These are phyloP conservation scores for Phytophthora pinifolia DNA, from an alignment of 352 stramenopile genomes.

Conservation along the genomic window DNA sequence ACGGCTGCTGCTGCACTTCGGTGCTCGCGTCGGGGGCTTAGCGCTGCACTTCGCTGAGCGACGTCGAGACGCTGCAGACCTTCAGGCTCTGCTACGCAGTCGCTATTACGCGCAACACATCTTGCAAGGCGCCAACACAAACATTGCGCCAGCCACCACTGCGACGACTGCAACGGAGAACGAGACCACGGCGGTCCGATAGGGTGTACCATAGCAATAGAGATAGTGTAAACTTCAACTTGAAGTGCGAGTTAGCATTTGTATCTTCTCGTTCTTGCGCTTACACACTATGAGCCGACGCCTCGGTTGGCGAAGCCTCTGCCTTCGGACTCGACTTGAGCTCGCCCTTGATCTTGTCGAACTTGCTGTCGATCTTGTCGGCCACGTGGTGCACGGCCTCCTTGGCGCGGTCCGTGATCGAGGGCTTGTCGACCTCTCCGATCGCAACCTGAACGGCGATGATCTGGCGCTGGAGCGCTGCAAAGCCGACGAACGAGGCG, in stretches of 20 bases:
- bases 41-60: constrained; percentile 79
- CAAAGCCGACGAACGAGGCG: constrained; percentile 24
- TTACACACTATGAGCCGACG: constrained; percentile 3
- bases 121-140: constrained; percentile 11
- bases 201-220: constrained; percentile 3
- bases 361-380: constrained; percentile 12
- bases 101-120: constrained; percentile 68
- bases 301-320: neutral
- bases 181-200: constrained; percentile 22
- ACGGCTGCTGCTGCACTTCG: constrained; percentile 63
- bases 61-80: constrained; percentile 43
- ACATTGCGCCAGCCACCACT: neutral
- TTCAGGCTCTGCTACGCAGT: constrained; percentile 65
- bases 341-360: constrained; percentile 17
- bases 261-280: too few relatives aligned
- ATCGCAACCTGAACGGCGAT: constrained; percentile 11
- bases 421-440: constrained; percentile 19
- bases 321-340: constrained; percentile 13
- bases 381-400: constrained; percentile 29
- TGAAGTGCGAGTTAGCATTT: too few relatives aligned
- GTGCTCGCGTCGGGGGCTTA: constrained; percentile 59
- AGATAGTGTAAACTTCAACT: neutral
- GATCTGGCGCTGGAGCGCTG: constrained; percentile 26
- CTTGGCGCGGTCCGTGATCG: constrained; percentile 26
- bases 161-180: constrained; percentile 7